Percentiles rank a stretch among this genome's conserved stretches.
These are phyloP conservation scores for Oldenlandia corymbosa DNA, from an alignment of 257 asterid species.

Conservation along the genomic window DNA sequence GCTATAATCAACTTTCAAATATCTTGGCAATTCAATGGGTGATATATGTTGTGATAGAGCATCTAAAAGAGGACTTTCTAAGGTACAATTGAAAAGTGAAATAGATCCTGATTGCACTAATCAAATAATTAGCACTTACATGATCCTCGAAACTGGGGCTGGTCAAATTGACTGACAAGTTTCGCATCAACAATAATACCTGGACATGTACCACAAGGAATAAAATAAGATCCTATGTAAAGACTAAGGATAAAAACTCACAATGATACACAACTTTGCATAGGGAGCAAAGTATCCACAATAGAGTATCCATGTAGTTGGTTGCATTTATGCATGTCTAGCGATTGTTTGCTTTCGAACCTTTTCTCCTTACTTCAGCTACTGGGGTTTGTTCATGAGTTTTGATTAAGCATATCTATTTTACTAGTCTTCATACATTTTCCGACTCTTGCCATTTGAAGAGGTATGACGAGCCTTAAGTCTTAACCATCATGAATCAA, in stretches of 20 bases:
- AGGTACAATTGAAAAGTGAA: background rate
- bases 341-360: background rate
- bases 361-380: background rate
- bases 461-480: background rate
- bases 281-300: background rate
- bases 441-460: background rate
- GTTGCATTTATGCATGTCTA: background rate
- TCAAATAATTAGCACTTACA: slow-evolving; percentile 42
- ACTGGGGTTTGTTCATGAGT: background rate
- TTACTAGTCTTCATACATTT: background rate
- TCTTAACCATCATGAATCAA: background rate
- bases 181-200: slow-evolving; percentile 84
- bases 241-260: background rate
- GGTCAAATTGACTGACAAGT: slow-evolving; percentile 78
- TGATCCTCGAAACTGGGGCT: slow-evolving; percentile 85
- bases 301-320: background rate
- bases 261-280: background rate
- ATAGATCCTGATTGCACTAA: background rate
- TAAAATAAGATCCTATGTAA: background rate
- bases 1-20: background rate
- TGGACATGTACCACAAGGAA: slow-evolving; percentile 22
- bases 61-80: background rate
- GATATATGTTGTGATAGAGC: background rate
- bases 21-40: background rate
- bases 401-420: background rate